Conservation (phyloP, 441 rosid species). For the Flueggea neowawraea region DNA sequence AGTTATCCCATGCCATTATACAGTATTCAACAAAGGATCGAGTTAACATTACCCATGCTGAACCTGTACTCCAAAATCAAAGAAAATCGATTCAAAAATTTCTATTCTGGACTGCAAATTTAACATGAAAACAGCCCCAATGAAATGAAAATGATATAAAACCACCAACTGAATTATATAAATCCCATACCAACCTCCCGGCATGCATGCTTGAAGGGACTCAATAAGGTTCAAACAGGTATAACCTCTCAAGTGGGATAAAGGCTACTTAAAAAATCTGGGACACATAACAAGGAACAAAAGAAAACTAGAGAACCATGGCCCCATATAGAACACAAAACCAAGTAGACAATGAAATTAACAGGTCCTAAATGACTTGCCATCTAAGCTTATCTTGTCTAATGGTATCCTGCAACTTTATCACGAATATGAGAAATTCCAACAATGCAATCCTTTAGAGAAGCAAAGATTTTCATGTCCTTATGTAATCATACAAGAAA, state of each 20-base stretch:
- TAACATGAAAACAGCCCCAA: background rate
- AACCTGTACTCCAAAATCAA: slow-evolving; percentile 44
- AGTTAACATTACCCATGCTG: slow-evolving; percentile 83
- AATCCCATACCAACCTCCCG: background rate
- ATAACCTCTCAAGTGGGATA: no score
- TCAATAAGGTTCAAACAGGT: no score
- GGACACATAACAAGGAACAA: no score
- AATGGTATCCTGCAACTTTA: background rate
- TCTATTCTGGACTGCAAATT: background rate
- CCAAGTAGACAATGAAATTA: no score
- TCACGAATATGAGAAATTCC: background rate
- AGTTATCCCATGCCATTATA: slow-evolving; percentile 89
- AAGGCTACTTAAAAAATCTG: no score
- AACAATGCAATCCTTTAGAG: background rate
- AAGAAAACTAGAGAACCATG: no score
- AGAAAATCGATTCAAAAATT: background rate
- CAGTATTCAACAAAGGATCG: slow-evolving; percentile 73
- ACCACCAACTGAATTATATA: background rate
- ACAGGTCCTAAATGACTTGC: no score
- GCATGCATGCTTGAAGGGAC: no score
- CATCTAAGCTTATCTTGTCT: background rate
- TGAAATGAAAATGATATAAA: background rate
- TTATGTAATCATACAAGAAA: background rate
- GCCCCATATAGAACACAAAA: no score
- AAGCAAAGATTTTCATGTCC: background rate